phyloP scores from a whole-genome alignment of 371 early-diverging fungal genomes.

The Apophysomyces sp. region DNA sequence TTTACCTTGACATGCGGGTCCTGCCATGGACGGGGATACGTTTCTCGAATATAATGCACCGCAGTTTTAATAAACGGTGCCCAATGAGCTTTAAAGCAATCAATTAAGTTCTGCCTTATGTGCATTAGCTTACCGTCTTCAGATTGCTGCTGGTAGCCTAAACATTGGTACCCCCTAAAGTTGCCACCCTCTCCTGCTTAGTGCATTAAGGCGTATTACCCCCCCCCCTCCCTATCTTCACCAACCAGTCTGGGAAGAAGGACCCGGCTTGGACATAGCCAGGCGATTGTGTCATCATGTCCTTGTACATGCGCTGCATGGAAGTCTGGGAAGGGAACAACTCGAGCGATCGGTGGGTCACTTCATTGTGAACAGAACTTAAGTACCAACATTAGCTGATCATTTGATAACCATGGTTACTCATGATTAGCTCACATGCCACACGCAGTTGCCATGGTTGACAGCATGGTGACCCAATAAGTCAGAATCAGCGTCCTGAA shows the following conservation, averaged over 20 bases:
- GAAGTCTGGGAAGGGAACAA: conserved; percentile 19
- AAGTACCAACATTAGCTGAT: conserved; percentile 4
- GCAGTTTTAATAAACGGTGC: conserved; percentile 74
- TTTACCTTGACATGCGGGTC: conserved; percentile 30
- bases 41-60: conserved; percentile 55
- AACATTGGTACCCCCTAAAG: conserved; percentile 60
- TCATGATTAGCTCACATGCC: background rate
- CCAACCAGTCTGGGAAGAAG: conserved; percentile 87
- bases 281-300: conserved; percentile 44
- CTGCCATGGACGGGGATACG: conserved; percentile 19
- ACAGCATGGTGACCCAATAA: background rate
- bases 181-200: background rate
- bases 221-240: conserved; percentile 16
- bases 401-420: background rate
- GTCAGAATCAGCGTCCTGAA: background rate
- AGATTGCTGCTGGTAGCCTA: conserved; percentile 41
- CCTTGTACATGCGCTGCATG: conserved; percentile 23
- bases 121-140: conserved; percentile 45
- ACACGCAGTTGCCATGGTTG: background rate
- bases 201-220: background rate
- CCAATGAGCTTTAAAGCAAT: conserved; percentile 72
- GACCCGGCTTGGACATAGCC: conserved; percentile 74
- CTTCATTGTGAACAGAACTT: conserved; percentile 49
- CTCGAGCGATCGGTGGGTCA: conserved; percentile 38
- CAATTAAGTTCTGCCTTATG: background rate